Percentiles rank a stretch among this genome's conserved stretches.
Conservation (phyloP, 2,329 filamentous ascomycete genomes). For the Pseudocercospora macadamiae region DNA sequence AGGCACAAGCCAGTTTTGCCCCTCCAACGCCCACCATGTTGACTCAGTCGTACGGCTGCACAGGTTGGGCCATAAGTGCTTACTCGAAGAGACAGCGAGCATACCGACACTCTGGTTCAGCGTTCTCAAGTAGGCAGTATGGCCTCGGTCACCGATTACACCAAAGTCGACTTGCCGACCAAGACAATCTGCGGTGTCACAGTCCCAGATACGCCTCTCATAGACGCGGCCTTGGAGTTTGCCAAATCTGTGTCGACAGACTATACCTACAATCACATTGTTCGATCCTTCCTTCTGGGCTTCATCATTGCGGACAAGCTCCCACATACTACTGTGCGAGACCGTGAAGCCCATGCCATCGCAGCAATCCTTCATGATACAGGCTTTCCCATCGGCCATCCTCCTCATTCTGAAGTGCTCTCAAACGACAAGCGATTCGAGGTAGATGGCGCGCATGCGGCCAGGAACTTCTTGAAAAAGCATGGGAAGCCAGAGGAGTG, state of each 20-base stretch:
- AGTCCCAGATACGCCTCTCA: constrained; percentile 42
- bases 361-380: constrained; percentile 42
- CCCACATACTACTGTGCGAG: constrained; percentile 30
- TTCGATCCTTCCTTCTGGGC: constrained; percentile 44
- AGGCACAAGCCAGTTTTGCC: neutral
- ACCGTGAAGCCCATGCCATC: constrained; percentile 27
- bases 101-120: constrained; percentile 2
- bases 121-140: neutral
- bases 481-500: constrained; percentile 36
- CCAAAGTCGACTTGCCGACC: neutral
- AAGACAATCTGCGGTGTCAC: constrained; percentile 36
- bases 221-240: constrained; percentile 40
- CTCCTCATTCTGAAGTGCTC: constrained; percentile 46
- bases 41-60: too few relatives aligned
- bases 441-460: constrained; percentile 53
- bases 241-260: constrained; percentile 37
- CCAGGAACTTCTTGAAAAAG: constrained; percentile 44
- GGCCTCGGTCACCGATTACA: neutral
- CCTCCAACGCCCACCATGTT: too few relatives aligned
- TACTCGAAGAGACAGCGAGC: neutral
- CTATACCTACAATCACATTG: constrained; percentile 44
- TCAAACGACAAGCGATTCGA: constrained; percentile 54
- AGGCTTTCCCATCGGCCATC: constrained; percentile 43
- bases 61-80: too few relatives aligned
- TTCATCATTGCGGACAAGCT: constrained; percentile 40